Conservation (phyloP, 331 rosid genomes). For the Acacia concinna region DNA sequence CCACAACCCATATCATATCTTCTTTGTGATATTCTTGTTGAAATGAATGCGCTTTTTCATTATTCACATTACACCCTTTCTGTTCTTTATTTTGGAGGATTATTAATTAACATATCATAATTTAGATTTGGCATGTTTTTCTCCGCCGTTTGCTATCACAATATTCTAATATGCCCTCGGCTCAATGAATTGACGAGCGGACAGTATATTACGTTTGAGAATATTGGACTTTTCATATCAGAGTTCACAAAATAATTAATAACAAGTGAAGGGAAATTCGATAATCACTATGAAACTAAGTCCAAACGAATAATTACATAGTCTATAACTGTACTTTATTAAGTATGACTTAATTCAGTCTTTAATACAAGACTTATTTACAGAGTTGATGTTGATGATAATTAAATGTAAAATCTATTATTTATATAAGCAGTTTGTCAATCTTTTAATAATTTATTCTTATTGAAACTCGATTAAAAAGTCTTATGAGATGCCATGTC, state of each 20-base stretch:
- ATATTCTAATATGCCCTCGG: not conserved
- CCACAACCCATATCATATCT: slow-evolving; percentile 37
- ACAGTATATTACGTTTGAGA: not conserved
- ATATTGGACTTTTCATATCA: not conserved
- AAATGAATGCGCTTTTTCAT: not conserved
- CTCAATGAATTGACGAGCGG: not conserved
- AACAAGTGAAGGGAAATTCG: not conserved
- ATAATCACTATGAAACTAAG: not conserved
- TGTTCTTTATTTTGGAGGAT: not conserved
- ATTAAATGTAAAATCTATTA: no score
- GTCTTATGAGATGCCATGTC: not conserved
- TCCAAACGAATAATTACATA: not conserved
- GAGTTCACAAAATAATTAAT: not conserved
- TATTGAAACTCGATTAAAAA: no score
- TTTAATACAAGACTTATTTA: no score
- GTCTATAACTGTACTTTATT: not conserved
- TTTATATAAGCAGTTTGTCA: no score
- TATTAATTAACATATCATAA: not conserved
- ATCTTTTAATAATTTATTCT: no score
- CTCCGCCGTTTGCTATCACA: not conserved
- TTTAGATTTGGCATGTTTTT: not conserved
- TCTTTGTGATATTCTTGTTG: slow-evolving; percentile 19
- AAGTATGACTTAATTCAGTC: no score
- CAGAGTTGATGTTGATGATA: fast-evolving
- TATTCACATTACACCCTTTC: not conserved